Conservation (phyloP, 768 basidiomycete genomes). For the Sporobolomyces roseus region DNA sequence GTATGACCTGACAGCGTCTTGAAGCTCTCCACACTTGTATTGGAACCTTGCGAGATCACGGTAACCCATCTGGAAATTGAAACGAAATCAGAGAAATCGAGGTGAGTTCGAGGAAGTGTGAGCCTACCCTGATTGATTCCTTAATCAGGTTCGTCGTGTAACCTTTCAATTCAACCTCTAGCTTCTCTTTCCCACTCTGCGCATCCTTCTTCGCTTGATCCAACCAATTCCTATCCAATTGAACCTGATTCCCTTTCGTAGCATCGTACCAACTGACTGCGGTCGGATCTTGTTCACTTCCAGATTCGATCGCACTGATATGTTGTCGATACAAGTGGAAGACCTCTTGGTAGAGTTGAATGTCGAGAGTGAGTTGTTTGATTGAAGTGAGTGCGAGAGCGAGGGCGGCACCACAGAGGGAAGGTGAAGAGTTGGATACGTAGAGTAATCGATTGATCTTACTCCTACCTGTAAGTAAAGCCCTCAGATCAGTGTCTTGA, state of each 20-base stretch:
- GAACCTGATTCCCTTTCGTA: conserved; percentile 51
- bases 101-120: neutral
- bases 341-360: conserved; percentile 47
- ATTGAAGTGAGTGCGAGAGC: conserved; percentile 64
- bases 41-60: conserved; percentile 80
- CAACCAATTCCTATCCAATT: conserved; percentile 66
- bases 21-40: conserved; percentile 67
- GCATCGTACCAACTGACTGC: conserved; percentile 20
- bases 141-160: conserved; percentile 97
- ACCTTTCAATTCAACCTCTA: conserved; percentile 91
- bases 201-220: conserved; percentile 55
- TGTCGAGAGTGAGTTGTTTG: conserved; percentile 63
- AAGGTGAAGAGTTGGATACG: conserved; percentile 63
- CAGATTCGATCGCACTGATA: conserved; percentile 48
- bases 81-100: neutral
- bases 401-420: conserved; percentile 69
- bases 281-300: conserved; percentile 7
- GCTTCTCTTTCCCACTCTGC: conserved; percentile 71
- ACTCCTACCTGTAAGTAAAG: conserved; percentile 58
- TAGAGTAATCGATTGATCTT: conserved; percentile 69
- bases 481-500: conserved; percentile 14
- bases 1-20: conserved; percentile 69
- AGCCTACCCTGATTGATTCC: conserved; percentile 83
- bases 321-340: conserved; percentile 48
- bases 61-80: conserved; percentile 68